Evolutionary conservation across 139 green algal species (phyloP), one percentile per base, ranked within the genome.

Genomic region (Gonium pectorale): DNA sequence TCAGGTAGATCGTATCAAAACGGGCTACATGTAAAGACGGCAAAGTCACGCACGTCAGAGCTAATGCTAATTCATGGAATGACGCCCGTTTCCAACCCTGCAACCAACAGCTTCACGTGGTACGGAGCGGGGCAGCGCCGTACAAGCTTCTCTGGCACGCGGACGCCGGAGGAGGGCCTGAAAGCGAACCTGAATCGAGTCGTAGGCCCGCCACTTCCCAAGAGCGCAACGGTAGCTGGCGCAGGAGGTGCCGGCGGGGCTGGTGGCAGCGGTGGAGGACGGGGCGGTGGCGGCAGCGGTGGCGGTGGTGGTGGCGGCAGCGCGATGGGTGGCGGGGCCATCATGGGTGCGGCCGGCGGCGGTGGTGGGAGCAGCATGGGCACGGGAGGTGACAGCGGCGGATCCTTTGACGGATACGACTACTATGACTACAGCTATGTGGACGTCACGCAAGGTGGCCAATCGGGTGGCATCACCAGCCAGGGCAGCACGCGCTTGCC

Each of bases 21-120:
- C n/a, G n/a, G n/a, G n/a, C n/a, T n/a, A n/a, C n/a, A n/a, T n/a
- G n/a, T n/a, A n/a, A n/a, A n/a, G n/a, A n/a, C n/a, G n/a, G n/a
- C n/a, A n/a, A n/a, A n/a, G n/a, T n/a, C n/a, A n/a, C n/a, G n/a
- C n/a, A n/a, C n/a, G n/a, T n/a, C n/a, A n/a, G n/a, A n/a, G n/a
- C n/a, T n/a, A n/a, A n/a, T n/a, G n/a, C n/a, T n/a, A n/a, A n/a
- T n/a, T n/a, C n/a, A n/a, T n/a, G n/a, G n/a, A n/a, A n/a, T n/a
- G n/a, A n/a, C n/a, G n/a, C n/a, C n/a, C n/a, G n/a, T n/a, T n/a
- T n/a, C n/a, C n/a, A n/a, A n/a, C n/a, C n/a, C n/a, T n/a, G n/a
- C n/a, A n/a, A n/a, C n/a, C n/a, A n/a, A n/a, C n/a, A n/a, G 74
- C 56, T 5, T 68, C 15, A 81, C 74, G 3, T 70, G 75, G 77